Percentiles rank a stretch among this genome's conserved stretches.
Evolutionary conservation across 2,329 filamentous ascomycete genomes (phyloP).

Genomic region (Claviceps pazoutovae): DNA sequence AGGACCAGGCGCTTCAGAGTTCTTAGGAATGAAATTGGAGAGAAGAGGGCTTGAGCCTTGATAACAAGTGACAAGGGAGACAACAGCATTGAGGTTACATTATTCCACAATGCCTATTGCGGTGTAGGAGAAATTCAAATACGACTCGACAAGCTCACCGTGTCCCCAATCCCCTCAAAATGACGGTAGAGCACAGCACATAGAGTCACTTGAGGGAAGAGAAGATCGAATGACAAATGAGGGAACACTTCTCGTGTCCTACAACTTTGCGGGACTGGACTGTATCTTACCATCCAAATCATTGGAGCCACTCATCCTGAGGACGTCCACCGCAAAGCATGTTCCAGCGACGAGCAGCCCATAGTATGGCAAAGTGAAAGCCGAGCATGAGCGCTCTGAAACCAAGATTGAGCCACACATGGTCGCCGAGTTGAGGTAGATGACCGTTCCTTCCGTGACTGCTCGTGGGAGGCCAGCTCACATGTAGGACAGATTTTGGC

Average conservation of each 20-base stretch:
- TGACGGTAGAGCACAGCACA: background rate
- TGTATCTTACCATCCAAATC: conserved; percentile 8
- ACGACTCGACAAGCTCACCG: background rate
- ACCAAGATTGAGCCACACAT: conserved; percentile 11
- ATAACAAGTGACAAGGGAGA: background rate
- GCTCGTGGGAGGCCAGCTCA: background rate
- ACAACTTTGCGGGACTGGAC: background rate
- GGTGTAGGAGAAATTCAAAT: background rate
- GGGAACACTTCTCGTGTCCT: background rate
- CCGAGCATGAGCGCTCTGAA: conserved; percentile 18
- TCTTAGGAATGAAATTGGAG: background rate
- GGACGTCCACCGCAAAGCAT: conserved; percentile 17
- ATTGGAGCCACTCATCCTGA: conserved; percentile 17
- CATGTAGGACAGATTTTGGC: conserved; percentile 11
- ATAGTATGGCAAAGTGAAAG: conserved; percentile 21
- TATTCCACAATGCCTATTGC: background rate
- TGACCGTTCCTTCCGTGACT: background rate
- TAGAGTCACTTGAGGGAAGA: background rate
- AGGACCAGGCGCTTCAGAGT: background rate
- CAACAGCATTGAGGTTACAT: background rate
- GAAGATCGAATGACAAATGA: background rate
- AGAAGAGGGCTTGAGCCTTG: background rate
- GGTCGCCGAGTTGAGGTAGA: background rate
- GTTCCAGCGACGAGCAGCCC: conserved; percentile 21
- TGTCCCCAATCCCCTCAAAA: background rate